Base-by-base conservation (phyloP, 257 asterid genomes). In the Nicotiana undulata region DNA sequence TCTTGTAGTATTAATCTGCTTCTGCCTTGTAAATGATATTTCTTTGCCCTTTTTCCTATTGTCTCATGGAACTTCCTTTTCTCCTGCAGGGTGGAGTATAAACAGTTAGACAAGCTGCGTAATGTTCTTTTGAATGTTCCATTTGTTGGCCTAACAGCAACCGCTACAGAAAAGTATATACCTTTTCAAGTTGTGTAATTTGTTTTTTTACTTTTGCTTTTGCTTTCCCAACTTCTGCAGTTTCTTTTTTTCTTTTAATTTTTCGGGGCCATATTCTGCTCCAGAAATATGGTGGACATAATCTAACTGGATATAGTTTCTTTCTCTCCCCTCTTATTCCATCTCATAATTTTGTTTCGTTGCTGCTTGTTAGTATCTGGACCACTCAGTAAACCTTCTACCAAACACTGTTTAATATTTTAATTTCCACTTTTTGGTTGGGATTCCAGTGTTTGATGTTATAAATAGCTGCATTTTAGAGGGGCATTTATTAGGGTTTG, bases 121-220 rank as follows among this genome's bases (percentile, higher is more conserved):
- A 85, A 88, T 77, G 88, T 88, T 85, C 97, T 95, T 70, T 17
- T 31, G 61, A 81, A 86, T 84, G 92, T 95, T 80, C 99, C 99
- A 29, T 87, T 95, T 84, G 96, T 95, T 81, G 98, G 87, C 83
- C 86, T 95, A 84, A 95, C 99, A 40, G 99, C 99, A 80, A 93
- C 99, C 53, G 99, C 99, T 63, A 95, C 99, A 66, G 97, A 89
- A 83, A 95, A 91, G 99, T 95, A 88, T 83, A 96, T 84, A 75
- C 37, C 29, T 18, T 63, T 46, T 83, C 81, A 79, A 20, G 52
- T 75, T 59, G 22, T 79, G 37, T 32, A 16, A 29, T 63, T 51
- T 6, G 58, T 28, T 52, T 52, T 46, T 67, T 24, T 22, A 22
- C 32, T 20, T 37, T 51, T 58, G 34, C 32, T 20, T 37, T 51